Evolutionary conservation across 2,329 filamentous ascomycete species (phyloP).

Genomic region (Ophiosphaerella korrae): DNA sequence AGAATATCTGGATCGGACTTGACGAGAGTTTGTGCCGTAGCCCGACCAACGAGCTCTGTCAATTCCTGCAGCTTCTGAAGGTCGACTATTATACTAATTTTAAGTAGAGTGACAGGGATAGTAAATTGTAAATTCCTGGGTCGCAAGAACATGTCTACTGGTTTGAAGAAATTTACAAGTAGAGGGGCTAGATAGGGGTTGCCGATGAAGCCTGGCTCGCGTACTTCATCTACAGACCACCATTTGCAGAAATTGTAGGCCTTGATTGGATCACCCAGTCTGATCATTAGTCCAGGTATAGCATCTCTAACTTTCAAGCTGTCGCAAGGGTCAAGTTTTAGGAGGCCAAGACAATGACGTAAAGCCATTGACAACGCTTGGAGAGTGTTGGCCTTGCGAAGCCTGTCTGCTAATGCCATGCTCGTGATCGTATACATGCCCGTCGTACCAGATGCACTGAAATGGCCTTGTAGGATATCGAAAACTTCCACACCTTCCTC

Average conservation of each 20-base stretch:
- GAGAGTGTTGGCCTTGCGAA: conserved; percentile 44
- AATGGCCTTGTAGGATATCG: not conserved
- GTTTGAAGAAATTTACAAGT: conserved; percentile 53
- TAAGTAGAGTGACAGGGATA: conserved; percentile 41
- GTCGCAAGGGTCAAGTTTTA: conserved; percentile 53
- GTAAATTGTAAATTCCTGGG: conserved; percentile 9
- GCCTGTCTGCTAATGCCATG: conserved; percentile 7
- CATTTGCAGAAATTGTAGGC: conserved; percentile 57
- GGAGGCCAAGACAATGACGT: conserved; percentile 46
- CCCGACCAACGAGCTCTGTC: conserved; percentile 8
- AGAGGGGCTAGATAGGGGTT: conserved; percentile 47
- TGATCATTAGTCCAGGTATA: conserved; percentile 51
- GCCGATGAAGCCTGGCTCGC: conserved; percentile 20
- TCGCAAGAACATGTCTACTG: conserved; percentile 16
- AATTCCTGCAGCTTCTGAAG: conserved; percentile 31
- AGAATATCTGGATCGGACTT: not conserved
- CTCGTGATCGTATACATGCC: not conserved
- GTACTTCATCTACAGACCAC: conserved; percentile 46
- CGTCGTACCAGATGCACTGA: not conserved
- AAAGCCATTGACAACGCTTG: conserved; percentile 45
- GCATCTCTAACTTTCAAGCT: conserved; percentile 52
- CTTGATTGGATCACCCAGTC: conserved; percentile 57
- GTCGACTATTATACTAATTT: conserved; percentile 44
- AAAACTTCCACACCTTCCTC: not conserved
- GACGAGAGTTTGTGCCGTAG: conserved; percentile 36